Evolutionary conservation across 2,329 filamentous ascomycete genomes (phyloP), one percentile per base, ranked within the genome.

Genomic region (Monilinia laxa): DNA sequence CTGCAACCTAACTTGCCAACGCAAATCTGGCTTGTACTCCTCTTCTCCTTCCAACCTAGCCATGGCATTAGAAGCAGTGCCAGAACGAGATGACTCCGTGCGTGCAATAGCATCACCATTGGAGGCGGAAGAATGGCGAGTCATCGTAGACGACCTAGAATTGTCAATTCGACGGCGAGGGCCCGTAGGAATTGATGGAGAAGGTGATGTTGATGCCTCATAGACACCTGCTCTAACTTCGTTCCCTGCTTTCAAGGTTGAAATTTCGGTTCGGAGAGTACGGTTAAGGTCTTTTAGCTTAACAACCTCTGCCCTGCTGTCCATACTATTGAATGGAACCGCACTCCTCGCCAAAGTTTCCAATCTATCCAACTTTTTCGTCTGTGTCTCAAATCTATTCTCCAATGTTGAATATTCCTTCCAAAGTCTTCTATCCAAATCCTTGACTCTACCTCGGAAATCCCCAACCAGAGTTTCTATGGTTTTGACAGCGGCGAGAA

Each of bases 361-460:
- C 0, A 99, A 83, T 3, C 91, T 87, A 71, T 98, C 94, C 40
- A 99, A 85, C 72, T 92, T 92, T 80, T 96, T 95, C 68, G 89
- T 85, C 20, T 93, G 88, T 35, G 87, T 80, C 64, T 95, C 91
- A 38, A 97, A 86, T 49, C 88, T 91, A 72, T 87, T 88, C 77
- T 97, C 93, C 1, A 99, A 83, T 0, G 85, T 86, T 74, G 96
- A 91, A 75, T 97, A 98, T 75, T 98, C 93, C 70, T 92, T 91
- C 80, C 89, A 90, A n/a, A 98, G 80, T 68, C 96, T 91, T 59
- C 91, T 88, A 77, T 99, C 95, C n/a, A 97, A 88, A 9, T 84
- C 82, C 74, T 91, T 91, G 75, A 97, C 91, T 68, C 92, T 89
- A 51, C 84, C 82, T 74, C 91, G 90, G 81, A 97, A 96, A 11